Base-by-base conservation (phyloP, 352 stramenopile genomes). In the Globisporangium middletonii region DNA sequence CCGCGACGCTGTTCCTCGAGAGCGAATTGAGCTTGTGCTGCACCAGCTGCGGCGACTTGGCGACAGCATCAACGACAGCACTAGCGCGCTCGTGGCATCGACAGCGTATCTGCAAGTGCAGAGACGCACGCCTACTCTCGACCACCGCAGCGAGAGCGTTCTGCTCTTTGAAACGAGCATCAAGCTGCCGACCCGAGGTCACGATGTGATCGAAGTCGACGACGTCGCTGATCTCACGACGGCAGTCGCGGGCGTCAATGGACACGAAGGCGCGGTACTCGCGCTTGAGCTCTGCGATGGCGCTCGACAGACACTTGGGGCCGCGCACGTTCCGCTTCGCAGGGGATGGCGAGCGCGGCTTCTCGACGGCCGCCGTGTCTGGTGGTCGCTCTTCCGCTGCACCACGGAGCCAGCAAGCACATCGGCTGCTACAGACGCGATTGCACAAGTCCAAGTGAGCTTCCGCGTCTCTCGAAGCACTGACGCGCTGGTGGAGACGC, bases 301-400 rank as follows among this genome's bases (percentile, higher is more conserved):
- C 26, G 44, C 28, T 18, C 66, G 53, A n/a, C 63, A 63, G 6
- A 45, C 35, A 2, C 57, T 67, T 18, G 68, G 60, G 0, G 55
- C 51, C n/a, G 59, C 64, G 12, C 68, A 79, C 54, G 41, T 79
- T 49, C 66, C 68, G 30, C 55, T 79, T 6, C 55, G 64, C 15
- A 66, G 55, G 11, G 67, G 61, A 47, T 79, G 71, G 71, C 64
- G 45, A 57, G 50, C 63, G 19, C 50, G 38, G 8, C 38, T 44
- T n/a, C 12, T 44, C 15, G 38, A 19, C 3, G 18, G 16, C 9
- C 37, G 47, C 12, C 26, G 27, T 41, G 41, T 38, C 2, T 68
- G 62, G 57, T 55, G 60, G 19, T 48, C 46, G 51, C 7, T 64
- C 2, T 48, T 47, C 55, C 9, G 9, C 16, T 27, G 6, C 27